Percentiles rank a stretch among this genome's conserved stretches.
These are phyloP conservation scores for Agrocybe pediades DNA, from an alignment of 768 basidiomycete species.

Conservation along the genomic window DNA sequence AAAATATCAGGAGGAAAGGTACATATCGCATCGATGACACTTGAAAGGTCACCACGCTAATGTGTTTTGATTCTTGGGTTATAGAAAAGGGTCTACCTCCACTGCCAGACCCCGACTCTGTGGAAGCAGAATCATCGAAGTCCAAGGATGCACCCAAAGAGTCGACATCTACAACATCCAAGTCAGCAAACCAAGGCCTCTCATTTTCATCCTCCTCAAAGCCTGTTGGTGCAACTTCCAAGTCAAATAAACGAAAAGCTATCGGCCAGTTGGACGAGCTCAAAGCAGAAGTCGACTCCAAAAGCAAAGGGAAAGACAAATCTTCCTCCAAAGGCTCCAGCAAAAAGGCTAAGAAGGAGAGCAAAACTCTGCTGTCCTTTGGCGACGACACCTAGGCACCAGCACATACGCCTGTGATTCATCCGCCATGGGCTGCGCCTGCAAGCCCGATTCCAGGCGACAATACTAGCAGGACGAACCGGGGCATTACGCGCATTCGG, in stretches of 20 bases:
- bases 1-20: constrained; percentile 79
- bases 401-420: no score
- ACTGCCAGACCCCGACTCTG: constrained; percentile 35
- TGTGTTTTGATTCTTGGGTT: background rate
- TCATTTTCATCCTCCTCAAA: constrained; percentile 49
- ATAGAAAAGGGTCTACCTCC: constrained; percentile 65
- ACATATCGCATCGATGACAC: constrained; percentile 8
- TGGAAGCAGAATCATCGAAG: constrained; percentile 19
- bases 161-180: constrained; percentile 14
- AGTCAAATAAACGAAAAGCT: constrained; percentile 43
- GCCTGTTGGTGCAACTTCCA: constrained; percentile 19
- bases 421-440: no score
- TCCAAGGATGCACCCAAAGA: constrained; percentile 19
- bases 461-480: no score
- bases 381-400: constrained; percentile 50
- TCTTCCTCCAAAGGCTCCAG: constrained; percentile 26
- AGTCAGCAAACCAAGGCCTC: constrained; percentile 28
- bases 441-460: no score
- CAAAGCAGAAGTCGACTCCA: constrained; percentile 21
- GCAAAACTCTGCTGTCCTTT: constrained; percentile 56
- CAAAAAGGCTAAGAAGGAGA: constrained; percentile 57
- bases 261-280: constrained; percentile 33
- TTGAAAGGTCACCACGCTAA: constrained; percentile 5
- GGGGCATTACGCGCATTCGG: no score
- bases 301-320: constrained; percentile 21